Percentiles rank a stretch among this genome's conserved stretches.
phyloP scores from a whole-genome alignment of 2,329 filamentous ascomycete genomes.

The Colletotrichum shisoi region DNA sequence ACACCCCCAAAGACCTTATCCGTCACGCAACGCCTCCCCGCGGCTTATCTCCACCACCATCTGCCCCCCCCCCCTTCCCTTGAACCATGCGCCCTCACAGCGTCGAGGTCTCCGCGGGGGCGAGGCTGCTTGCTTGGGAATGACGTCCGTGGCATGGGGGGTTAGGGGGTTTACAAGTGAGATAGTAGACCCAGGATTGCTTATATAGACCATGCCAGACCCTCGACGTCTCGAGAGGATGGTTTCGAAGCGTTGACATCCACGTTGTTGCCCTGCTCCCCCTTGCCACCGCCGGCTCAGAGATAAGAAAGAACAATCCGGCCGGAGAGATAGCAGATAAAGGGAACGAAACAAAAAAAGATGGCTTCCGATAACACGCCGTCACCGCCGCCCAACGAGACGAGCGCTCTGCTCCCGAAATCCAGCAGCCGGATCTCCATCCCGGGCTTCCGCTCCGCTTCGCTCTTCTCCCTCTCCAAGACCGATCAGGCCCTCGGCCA shows the following conservation, averaged over 20 bases:
- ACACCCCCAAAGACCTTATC: conserved; percentile 15
- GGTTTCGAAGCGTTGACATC: background rate
- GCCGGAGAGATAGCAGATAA: background rate
- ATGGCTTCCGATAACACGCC: conserved; percentile 16
- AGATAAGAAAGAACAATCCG: background rate
- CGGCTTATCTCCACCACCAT: background rate
- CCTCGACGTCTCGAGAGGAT: background rate
- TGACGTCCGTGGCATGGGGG: background rate
- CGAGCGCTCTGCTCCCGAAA: conserved; percentile 9
- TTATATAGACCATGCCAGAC: background rate
- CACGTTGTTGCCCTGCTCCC: background rate
- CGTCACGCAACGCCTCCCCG: conserved; percentile 11
- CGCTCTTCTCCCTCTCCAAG: conserved; percentile 11
- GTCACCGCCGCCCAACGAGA: conserved; percentile 8
- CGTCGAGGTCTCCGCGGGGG: conserved; percentile 20
- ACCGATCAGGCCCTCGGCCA: conserved; percentile 26
- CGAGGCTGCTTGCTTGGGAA: background rate
- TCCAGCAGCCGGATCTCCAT: conserved; percentile 3
- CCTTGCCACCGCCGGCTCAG: background rate
- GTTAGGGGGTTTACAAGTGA: background rate
- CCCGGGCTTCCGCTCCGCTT: background rate
- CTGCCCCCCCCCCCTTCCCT: no score
- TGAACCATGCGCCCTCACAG: conserved; percentile 6
- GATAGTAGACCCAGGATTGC: background rate
- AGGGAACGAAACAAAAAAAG: background rate